These are phyloP conservation scores for Ophiostoma montium DNA, from an alignment of 2,329 filamentous ascomycete species.

Conservation along the genomic window DNA sequence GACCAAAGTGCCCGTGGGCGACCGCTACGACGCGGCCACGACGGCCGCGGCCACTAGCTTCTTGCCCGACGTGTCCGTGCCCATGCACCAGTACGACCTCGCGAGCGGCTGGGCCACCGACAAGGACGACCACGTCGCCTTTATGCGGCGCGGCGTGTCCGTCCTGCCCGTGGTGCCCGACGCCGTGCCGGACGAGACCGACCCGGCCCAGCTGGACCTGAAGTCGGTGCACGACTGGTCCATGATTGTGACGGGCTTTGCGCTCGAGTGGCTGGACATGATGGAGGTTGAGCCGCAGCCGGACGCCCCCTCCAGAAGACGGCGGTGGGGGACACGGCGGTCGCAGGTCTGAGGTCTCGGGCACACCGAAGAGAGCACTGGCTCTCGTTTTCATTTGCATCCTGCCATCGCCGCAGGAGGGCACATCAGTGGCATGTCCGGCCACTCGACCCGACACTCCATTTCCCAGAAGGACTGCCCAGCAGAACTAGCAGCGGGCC, in stretches of 20 bases:
- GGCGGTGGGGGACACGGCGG: neutral
- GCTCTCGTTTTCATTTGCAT: no score
- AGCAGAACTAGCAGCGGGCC: no score
- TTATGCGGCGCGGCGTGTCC: conserved; percentile 59
- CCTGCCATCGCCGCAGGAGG: no score
- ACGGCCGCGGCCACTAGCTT: conserved; percentile 15
- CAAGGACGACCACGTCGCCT: conserved; percentile 67
- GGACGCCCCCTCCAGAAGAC: neutral
- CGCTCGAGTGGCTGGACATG: conserved; percentile 68
- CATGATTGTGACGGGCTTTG: conserved; percentile 56
- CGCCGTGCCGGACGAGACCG: conserved; percentile 58
- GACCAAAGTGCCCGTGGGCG: conserved; percentile 13
- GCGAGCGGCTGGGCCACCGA: conserved; percentile 32
- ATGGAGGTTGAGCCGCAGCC: conserved; percentile 22
- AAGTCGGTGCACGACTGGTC: conserved; percentile 65
- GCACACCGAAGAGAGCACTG: no score
- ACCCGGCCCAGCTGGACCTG: conserved; percentile 58
- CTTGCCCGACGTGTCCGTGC: conserved; percentile 4
- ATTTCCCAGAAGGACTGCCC: no score
- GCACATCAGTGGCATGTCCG: no score
- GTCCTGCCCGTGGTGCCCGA: conserved; percentile 61
- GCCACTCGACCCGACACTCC: no score
- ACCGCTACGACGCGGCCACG: conserved; percentile 31
- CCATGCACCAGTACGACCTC: conserved; percentile 19
- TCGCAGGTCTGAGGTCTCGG: no score